Conservation (phyloP, 495 filamentous ascomycete species). For the Apiosordaria backusii region DNA sequence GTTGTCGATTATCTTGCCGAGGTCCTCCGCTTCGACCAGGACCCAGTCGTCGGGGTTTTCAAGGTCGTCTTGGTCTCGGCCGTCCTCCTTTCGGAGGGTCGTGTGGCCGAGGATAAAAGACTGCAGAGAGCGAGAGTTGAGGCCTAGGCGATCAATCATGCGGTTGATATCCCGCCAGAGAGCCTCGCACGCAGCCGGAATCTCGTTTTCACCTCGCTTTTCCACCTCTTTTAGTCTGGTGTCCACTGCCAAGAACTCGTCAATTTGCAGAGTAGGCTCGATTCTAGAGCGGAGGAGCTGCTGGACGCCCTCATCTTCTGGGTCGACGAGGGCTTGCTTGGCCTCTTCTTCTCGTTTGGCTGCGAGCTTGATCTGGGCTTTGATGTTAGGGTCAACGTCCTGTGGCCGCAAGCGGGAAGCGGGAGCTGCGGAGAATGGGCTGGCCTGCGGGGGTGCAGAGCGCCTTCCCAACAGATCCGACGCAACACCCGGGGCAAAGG, state of each 20-base stretch:
- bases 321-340: constrained; percentile 49
- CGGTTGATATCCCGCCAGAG: constrained; percentile 91
- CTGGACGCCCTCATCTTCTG: constrained; percentile 56
- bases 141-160: constrained; percentile 89
- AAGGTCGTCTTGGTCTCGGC: constrained; percentile 55
- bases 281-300: constrained; percentile 45
- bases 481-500: constrained; percentile 53
- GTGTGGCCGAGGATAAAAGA: constrained; percentile 66
- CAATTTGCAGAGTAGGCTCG: constrained; percentile 47
- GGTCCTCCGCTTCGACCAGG: constrained; percentile 63
- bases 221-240: constrained; percentile 22
- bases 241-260: constrained; percentile 54
- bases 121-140: constrained; percentile 75
- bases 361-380: constrained; percentile 41
- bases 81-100: constrained; percentile 45
- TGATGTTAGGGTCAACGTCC: constrained; percentile 35
- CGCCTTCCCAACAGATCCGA: constrained; percentile 43
- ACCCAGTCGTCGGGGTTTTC: constrained; percentile 63
- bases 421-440: constrained; percentile 12
- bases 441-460: constrained; percentile 21
- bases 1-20: constrained; percentile 54
- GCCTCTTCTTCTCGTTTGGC: constrained; percentile 44
- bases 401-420: constrained; percentile 20
- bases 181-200: constrained; percentile 54
- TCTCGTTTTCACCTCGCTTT: constrained; percentile 62